These are phyloP conservation scores for Physaria fendleri DNA, from an alignment of 345 rosid genomes.

Conservation along the genomic window DNA sequence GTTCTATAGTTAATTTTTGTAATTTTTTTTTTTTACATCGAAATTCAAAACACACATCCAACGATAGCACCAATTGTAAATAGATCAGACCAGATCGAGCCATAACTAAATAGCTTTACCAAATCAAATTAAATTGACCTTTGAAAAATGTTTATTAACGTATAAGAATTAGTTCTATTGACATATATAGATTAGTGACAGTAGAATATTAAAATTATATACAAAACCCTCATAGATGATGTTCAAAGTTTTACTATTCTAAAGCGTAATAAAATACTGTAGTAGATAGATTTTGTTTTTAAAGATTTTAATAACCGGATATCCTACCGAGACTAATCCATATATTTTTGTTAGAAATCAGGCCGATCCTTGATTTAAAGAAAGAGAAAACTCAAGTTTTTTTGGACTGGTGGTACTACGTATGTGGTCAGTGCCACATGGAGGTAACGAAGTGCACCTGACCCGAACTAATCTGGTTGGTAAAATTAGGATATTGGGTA, in stretches of 20 bases:
- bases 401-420: no score
- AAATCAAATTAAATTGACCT: background rate
- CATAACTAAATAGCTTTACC: background rate
- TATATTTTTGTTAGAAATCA: conserved; percentile 7
- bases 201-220: background rate
- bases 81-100: no score
- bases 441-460: no score
- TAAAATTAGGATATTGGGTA: background rate
- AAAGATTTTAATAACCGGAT: conserved; percentile 10
- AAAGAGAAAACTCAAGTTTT: no score
- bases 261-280: no score
- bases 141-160: background rate
- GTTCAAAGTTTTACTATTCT: background rate
- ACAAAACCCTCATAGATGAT: background rate
- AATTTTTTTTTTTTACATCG: background rate
- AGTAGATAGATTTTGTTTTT: no score
- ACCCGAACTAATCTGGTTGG: no score
- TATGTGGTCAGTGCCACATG: no score
- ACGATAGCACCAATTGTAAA: background rate
- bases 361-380: conserved; percentile 8
- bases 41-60: background rate
- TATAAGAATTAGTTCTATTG: background rate
- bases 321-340: background rate
- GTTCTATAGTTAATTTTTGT: background rate
- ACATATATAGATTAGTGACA: background rate